Evolutionary conservation across 768 basidiomycete genomes (phyloP).

Genomic region (Lentinula boryana): DNA sequence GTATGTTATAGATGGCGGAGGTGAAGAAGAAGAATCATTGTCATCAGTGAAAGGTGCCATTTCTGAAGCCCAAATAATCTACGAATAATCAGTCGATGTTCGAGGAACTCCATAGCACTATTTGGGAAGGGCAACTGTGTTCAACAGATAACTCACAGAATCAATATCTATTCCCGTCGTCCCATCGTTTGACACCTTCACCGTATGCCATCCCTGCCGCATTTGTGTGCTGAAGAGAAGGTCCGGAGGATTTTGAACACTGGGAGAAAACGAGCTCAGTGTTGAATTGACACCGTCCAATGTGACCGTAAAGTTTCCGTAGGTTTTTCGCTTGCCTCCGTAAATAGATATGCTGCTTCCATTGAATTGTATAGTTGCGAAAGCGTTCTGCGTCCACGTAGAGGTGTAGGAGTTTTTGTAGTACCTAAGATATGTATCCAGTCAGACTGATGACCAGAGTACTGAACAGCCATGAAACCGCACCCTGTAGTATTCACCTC

Average conservation of each 20-base stretch:
- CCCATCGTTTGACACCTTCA: not conserved
- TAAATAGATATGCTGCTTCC: constrained; percentile 26
- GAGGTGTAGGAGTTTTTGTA: constrained; percentile 21
- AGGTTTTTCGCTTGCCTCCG: constrained; percentile 24
- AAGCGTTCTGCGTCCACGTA: constrained; percentile 20
- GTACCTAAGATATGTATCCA: constrained; percentile 19
- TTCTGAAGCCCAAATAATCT: not conserved
- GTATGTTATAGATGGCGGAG: not conserved
- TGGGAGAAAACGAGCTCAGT: constrained; percentile 3
- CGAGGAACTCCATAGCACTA: no score
- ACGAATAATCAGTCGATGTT: not conserved
- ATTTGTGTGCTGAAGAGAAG: not conserved
- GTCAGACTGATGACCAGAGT: constrained; percentile 15
- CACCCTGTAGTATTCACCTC: not conserved
- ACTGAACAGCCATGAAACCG: not conserved
- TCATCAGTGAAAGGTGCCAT: not conserved
- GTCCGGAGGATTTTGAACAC: not conserved
- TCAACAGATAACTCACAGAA: not conserved
- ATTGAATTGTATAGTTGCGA: constrained; percentile 21
- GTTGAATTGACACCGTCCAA: constrained; percentile 16
- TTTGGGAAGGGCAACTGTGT: no score
- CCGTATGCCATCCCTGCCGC: constrained; percentile 1
- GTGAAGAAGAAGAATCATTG: not conserved
- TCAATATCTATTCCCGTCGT: not conserved
- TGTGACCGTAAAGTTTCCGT: constrained; percentile 23